phyloP scores from a whole-genome alignment of 768 basidiomycete species.

The Kwoniella sp. region DNA sequence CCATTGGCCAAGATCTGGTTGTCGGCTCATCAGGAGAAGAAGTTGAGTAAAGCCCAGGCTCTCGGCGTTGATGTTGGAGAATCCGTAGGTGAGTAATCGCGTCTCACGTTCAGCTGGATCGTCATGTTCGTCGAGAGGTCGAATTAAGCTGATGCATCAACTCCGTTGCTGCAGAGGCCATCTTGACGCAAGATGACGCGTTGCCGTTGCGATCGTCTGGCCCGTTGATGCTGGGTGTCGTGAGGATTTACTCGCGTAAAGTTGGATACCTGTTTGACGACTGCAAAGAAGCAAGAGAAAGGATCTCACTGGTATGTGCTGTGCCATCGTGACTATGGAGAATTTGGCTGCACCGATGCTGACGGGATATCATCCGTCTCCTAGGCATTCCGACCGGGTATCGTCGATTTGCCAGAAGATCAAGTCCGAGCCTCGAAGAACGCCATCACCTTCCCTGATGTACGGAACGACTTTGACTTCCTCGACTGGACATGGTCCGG shows the following conservation, averaged over 20 bases:
- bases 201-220: constrained; percentile 97
- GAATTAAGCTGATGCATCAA: constrained; percentile 10
- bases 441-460: constrained; percentile 78
- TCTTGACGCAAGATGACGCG: constrained; percentile 86
- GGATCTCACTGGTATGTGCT: constrained; percentile 81
- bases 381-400: constrained; percentile 89
- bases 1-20: constrained; percentile 98
- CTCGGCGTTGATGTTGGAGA: constrained; percentile 93
- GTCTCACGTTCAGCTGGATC: not conserved
- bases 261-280: constrained; percentile 97
- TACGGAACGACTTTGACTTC: constrained; percentile 63
- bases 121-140: too few relatives aligned
- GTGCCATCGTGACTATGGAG: constrained; percentile 3
- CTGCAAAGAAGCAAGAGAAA: constrained; percentile 91
- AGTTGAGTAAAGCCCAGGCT: constrained; percentile 93
- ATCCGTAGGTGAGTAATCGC: constrained; percentile 71
- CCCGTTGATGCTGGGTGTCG: constrained; percentile 92
- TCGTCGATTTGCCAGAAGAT: constrained; percentile 95
- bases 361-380: constrained; percentile 4
- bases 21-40: constrained; percentile 97
- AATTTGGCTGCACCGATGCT: not conserved
- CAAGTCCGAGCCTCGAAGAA: constrained; percentile 83
- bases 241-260: constrained; percentile 95
- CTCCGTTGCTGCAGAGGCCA: constrained; percentile 66
- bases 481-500: constrained; percentile 57